Evolutionary conservation across 441 rosid genomes (phyloP).

Genomic region (Populus hybrid): DNA sequence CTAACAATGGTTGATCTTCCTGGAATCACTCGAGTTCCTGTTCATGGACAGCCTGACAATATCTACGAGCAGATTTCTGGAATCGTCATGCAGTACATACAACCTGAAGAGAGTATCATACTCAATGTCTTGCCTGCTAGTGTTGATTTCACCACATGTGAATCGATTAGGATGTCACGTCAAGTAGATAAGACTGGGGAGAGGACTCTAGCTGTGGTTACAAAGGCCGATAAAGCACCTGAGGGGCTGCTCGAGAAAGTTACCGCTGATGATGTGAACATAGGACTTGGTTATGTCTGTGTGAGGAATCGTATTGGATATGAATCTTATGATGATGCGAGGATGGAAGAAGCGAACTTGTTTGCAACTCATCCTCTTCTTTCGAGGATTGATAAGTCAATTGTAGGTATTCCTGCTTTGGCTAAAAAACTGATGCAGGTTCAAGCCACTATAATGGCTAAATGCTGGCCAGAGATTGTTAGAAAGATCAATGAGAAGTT

Average conservation of each 20-base stretch:
- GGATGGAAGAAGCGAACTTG: slow-evolving; percentile 25
- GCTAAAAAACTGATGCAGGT: slow-evolving; percentile 31
- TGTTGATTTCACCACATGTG: background rate
- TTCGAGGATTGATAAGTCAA: slow-evolving; percentile 15
- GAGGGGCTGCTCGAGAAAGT: background rate
- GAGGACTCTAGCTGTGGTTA: background rate
- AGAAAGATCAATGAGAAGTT: slow-evolving; percentile 29
- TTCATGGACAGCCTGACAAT: slow-evolving; percentile 39
- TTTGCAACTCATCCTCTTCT: slow-evolving; percentile 29
- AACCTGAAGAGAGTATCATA: slow-evolving; percentile 37
- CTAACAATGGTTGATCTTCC: slow-evolving; percentile 50
- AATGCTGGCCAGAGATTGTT: slow-evolving; percentile 28
- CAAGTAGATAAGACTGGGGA: background rate
- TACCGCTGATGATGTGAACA: slow-evolving; percentile 5
- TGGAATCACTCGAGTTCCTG: slow-evolving; percentile 41
- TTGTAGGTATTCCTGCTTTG: slow-evolving; percentile 17
- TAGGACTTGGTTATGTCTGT: slow-evolving; percentile 42
- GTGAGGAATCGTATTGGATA: slow-evolving; percentile 43
- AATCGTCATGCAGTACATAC: slow-evolving; percentile 40
- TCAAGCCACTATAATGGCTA: slow-evolving; percentile 28
- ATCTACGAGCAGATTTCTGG: slow-evolving; percentile 33
- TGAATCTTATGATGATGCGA: slow-evolving; percentile 34
- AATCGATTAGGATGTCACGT: background rate
- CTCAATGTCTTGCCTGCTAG: slow-evolving; percentile 35
- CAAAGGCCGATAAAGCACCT: background rate